Evolutionary conservation across 441 rosid genomes (phyloP), one percentile per base, ranked within the genome.

Genomic region (Rhodomyrtus psidioides): DNA sequence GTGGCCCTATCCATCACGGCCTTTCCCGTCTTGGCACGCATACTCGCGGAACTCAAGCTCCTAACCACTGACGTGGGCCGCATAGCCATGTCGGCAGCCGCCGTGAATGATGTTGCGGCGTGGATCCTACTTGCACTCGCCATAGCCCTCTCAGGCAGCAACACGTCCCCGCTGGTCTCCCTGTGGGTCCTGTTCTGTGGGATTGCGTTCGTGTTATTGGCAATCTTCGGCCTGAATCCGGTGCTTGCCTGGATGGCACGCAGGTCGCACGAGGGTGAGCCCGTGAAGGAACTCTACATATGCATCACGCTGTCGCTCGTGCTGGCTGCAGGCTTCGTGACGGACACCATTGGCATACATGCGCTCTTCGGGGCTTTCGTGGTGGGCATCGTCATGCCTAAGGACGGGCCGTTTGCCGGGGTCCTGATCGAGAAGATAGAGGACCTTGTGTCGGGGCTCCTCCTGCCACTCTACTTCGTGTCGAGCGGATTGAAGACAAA

Each of bases 41-140:
- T 94, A 83, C 91, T 94, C 24, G 96, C 96, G 28, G 96, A 94
- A 90, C 92, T 94, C 79, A 94, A 94, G 87, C 94, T 94, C 62
- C 93, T 94, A 85, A 93, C 96, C 23, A 93, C 96, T 26, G 93
- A 93, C 60, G 79, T 94, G 54, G 95, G 95, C 79, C 94, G 93
- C 65, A 91, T 92, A 44, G 96, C 96, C 6, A 93, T 94, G 96
- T 92, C 95, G 17, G 96, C 96, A 5, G 95, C 96, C 0, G 96
- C 95, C 1, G 93, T 94, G 51, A 92, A 94, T 1, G 95, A 94
- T 26, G 90, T 94, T 24, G 95, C 91, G 2, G 96, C 95, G 16
- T 94, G 95, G 95, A 90, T 94, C 83, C 94, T 94, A 65, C 92
- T 94, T 4, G 96, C 95, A 4, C 94, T 94, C 26, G 95, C 96